Base-by-base conservation (phyloP, 2,329 filamentous ascomycete species). In the Talaromyces piceae region DNA sequence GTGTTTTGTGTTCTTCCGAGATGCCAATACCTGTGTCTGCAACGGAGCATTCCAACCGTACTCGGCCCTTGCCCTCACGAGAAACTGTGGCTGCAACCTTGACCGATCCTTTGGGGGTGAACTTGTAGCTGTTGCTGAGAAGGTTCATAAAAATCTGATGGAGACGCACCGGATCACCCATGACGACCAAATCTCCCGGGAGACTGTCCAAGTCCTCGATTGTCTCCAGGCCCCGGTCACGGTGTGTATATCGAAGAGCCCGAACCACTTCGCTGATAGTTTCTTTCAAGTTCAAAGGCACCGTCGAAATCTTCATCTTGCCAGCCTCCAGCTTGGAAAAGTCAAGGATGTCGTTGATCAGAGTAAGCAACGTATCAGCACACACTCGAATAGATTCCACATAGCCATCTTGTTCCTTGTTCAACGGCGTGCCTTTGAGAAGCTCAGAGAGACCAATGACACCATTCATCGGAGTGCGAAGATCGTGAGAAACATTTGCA, bases 401-500 rank as follows among this genome's bases (percentile, higher is more conserved):
- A 56, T 82, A 82, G 57, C 78, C 77, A 57, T 80, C 75, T 60
- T 84, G 81, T 61, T 84, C 80, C 18, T 70, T 70, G 53, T 76
- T 77, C 31, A 84, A 59, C 5, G 64, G 67, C 8, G 79, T 83
- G 6, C 73, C 73, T 58, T 83, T 83, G 20, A 84, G 71, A 41
- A 84, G 67, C 58, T 84, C 80, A 2, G 77, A 80, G 68, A 83
- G 79, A 28, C 93, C 93, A 61, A 98, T 77, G 45, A 97, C 96
- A 11, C 91, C 93, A 63, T 97, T 97, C 52, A 97, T 77, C 0
- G 93, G 93, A 1, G 93, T 98, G 65, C 95, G 94, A 30, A 98
- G 77, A 67, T 97, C 83, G 58, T 86, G 83, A 22, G 54, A 83
- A 47, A 97, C 95, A 61, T 97, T 97, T 16, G 93, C 93, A 56